Evolutionary conservation across 1,139 yeast genomes (phyloP).

Genomic region (Maudiozyma humilis): DNA sequence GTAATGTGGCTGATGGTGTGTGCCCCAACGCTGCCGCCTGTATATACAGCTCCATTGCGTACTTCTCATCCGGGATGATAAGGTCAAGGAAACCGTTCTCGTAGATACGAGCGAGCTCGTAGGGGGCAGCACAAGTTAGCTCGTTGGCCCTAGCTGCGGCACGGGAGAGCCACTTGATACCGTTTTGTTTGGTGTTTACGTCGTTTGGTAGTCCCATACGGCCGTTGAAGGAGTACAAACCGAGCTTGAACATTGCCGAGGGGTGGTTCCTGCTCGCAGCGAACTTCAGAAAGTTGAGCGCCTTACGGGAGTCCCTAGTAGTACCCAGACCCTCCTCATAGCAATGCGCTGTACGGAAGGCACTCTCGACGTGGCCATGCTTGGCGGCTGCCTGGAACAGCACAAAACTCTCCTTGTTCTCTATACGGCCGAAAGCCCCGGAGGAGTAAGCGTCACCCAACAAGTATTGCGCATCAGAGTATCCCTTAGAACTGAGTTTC

Average conservation of each 20-base stretch:
- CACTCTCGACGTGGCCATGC: slow-evolving; percentile 84
- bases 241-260: slow-evolving; percentile 89
- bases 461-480: slow-evolving; percentile 82
- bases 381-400: slow-evolving; percentile 87
- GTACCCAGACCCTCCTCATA: slow-evolving; percentile 93
- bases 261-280: slow-evolving; percentile 92
- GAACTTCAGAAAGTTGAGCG: slow-evolving; percentile 71
- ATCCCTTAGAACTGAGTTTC: slow-evolving; percentile 71
- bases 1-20: slow-evolving; percentile 64
- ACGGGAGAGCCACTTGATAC: slow-evolving; percentile 87
- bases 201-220: slow-evolving; percentile 73
- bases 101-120: slow-evolving; percentile 79
- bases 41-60: slow-evolving; percentile 79
- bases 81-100: slow-evolving; percentile 81
- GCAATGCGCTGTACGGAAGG: slow-evolving; percentile 85
- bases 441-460: slow-evolving; percentile 82
- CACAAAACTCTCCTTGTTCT: slow-evolving; percentile 63
- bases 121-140: slow-evolving; percentile 85
- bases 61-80: slow-evolving; percentile 71
- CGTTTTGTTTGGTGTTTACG: slow-evolving; percentile 67
- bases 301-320: slow-evolving; percentile 78
- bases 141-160: slow-evolving; percentile 82
- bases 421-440: slow-evolving; percentile 81
- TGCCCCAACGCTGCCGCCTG: slow-evolving; percentile 89
- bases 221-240: slow-evolving; percentile 75